Evolutionary conservation across 176 grass and related monocot genomes (phyloP).

Genomic region (Ampelocalamus luodianensis): DNA sequence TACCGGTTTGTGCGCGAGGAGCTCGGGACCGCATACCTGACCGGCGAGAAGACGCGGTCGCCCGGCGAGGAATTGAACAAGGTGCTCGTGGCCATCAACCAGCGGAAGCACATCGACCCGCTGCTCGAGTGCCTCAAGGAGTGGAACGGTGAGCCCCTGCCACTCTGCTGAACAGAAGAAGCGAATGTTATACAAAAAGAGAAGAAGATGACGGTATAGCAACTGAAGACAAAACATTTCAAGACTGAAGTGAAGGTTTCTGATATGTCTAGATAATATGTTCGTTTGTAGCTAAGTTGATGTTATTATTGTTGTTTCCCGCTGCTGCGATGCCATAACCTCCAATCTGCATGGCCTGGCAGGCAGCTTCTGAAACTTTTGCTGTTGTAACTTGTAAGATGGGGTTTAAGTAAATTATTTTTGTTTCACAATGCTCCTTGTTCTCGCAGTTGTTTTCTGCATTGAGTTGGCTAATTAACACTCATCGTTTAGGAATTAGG

Average conservation of each 20-base stretch:
- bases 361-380: slow-evolving; percentile 38
- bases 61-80: slow-evolving; percentile 81
- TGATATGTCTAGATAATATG: background rate
- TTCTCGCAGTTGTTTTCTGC: background rate
- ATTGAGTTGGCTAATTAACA: no score
- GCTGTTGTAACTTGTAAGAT: slow-evolving; percentile 39
- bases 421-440: slow-evolving; percentile 26
- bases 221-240: slow-evolving; percentile 24
- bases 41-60: slow-evolving; percentile 76
- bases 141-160: slow-evolving; percentile 84
- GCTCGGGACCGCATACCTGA: slow-evolving; percentile 63
- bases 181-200: background rate
- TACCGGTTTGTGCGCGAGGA: slow-evolving; percentile 80
- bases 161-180: slow-evolving; percentile 52
- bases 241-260: slow-evolving; percentile 32
- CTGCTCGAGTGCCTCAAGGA: slow-evolving; percentile 80
- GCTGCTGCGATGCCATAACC: slow-evolving; percentile 37
- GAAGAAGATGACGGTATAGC: slow-evolving; percentile 28
- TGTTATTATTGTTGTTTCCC: slow-evolving; percentile 30
- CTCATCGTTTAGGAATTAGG: background rate
- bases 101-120: slow-evolving; percentile 77
- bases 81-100: slow-evolving; percentile 81
- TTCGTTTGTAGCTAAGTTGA: slow-evolving; percentile 45
- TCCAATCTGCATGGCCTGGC: slow-evolving; percentile 32
- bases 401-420: slow-evolving; percentile 55